phyloP scores from a whole-genome alignment of 345 rosid species.

The Hevea brasiliensis region DNA sequence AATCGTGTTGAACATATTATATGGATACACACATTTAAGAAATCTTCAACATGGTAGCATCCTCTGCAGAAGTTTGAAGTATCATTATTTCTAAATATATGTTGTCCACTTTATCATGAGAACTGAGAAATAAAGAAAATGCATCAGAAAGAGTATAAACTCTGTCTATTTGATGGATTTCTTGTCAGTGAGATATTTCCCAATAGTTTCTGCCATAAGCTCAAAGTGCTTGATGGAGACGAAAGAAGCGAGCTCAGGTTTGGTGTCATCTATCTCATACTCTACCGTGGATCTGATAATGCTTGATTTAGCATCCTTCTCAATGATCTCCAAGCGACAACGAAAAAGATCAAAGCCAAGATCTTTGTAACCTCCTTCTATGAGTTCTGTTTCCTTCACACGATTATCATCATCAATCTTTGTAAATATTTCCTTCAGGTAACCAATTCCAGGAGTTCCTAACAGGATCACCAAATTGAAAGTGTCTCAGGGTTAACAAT shows the following conservation, averaged over 20 bases:
- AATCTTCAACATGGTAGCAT: too few relatives aligned
- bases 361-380: conserved; percentile 37
- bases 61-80: too few relatives aligned
- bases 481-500: too few relatives aligned
- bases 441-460: conserved; percentile 36
- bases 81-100: too few relatives aligned
- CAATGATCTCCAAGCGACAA: conserved; percentile 32
- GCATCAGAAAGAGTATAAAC: neutral
- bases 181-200: conserved; percentile 21
- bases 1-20: too few relatives aligned
- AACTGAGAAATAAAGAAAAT: too few relatives aligned
- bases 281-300: conserved; percentile 25
- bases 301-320: conserved; percentile 34
- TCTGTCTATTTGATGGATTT: neutral
- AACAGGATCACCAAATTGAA: neutral
- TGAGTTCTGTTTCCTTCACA: conserved; percentile 35
- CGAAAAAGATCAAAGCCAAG: conserved; percentile 27
- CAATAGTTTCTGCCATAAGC: conserved; percentile 28
- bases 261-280: conserved; percentile 38
- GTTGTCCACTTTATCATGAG: too few relatives aligned
- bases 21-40: too few relatives aligned
- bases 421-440: conserved; percentile 31
- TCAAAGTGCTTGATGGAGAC: conserved; percentile 17
- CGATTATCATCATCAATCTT: conserved; percentile 37
- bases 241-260: conserved; percentile 21